phyloP scores from a whole-genome alignment of 2,329 filamentous ascomycete species.

The Aureobasidium sp. region DNA sequence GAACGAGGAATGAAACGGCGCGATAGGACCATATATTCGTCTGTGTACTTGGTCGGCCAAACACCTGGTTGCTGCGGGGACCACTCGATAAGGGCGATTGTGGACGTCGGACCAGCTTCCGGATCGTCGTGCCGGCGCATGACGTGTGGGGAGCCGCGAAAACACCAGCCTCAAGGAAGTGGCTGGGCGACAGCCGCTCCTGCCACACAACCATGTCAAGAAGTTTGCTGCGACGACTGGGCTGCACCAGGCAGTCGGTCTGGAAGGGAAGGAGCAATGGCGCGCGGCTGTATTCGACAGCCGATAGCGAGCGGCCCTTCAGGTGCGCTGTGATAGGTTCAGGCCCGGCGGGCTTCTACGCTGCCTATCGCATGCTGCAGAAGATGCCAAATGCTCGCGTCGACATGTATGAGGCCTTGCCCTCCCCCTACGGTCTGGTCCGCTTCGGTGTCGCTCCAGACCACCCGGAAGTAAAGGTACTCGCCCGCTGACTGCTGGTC shows the following conservation, averaged over 20 bases:
- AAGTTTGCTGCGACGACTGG: not conserved
- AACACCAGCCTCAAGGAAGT: not conserved
- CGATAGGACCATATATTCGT: constrained; percentile 9
- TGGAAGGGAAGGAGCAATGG: not conserved
- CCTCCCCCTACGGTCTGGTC: constrained; percentile 86
- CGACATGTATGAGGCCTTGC: constrained; percentile 94
- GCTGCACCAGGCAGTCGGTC: not conserved
- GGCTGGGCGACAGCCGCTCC: not conserved
- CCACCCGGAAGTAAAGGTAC: constrained; percentile 93
- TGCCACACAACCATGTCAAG: not conserved
- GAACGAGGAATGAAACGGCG: constrained; percentile 13
- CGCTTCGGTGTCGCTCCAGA: constrained; percentile 96
- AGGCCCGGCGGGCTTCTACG: constrained; percentile 93
- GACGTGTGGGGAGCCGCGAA: constrained; percentile 6
- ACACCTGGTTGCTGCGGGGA: constrained; percentile 3
- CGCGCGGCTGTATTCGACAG: not conserved
- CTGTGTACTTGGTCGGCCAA: not conserved
- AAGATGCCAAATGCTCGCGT: constrained; percentile 64
- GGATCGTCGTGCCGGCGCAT: not conserved
- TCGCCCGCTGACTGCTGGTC: not conserved
- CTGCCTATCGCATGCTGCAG: constrained; percentile 74
- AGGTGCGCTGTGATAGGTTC: constrained; percentile 86
- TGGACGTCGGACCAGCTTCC: not conserved
- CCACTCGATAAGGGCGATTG: constrained; percentile 4
- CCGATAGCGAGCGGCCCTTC: constrained; percentile 42